Evolutionary conservation across 2,329 filamentous ascomycete genomes (phyloP), one percentile per base, ranked within the genome.

Genomic region (Xylariaceae sp.): DNA sequence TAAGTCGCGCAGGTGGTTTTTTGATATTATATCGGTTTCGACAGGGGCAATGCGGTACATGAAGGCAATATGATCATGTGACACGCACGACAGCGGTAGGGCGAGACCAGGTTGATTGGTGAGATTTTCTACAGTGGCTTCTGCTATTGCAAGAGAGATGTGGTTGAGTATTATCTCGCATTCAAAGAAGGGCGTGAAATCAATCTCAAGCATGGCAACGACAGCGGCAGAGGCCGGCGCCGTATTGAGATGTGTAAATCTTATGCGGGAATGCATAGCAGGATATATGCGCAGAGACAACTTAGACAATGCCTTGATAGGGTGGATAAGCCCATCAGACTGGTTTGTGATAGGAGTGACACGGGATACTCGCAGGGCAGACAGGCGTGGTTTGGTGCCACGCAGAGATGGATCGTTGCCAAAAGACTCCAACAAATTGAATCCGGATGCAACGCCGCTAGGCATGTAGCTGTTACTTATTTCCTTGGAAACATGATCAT

Each of bases 371-470:
- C 86, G 76, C 49, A 86, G 72, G 5, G 87, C 85, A 8, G 86
- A 89, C 2, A 93, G 72, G 22, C 79, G 78, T 37, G 87, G 85
- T 54, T 75, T 74, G 21, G 80, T 68, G 27, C 82, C 80, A 14
- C 69, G 71, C 16, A 89, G 70, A 21, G 75, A 76, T 19, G 82
- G 78, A 59, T 90, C 86, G 50, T 72, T 73, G 42, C 76, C 74
- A 49, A 92, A 86, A 3, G 87, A 77, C 59, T 87, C 83, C 12
- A 93, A 77, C n/a, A 92, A 71, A 62, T 92, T 93, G 51, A 88
- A 72, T 2, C 85, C 83, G 6, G 83, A 77, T 0, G 87, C 82
- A 21, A 83, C 67, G 46, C 82, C 79, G 58, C 83, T 88, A 27
- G 79, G 77, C 23, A 92, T 73, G 58, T 88, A 89, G 42, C 85